Evolutionary conservation across 179 eudicot species (phyloP).

Genomic region (Actinidia chinensis): DNA sequence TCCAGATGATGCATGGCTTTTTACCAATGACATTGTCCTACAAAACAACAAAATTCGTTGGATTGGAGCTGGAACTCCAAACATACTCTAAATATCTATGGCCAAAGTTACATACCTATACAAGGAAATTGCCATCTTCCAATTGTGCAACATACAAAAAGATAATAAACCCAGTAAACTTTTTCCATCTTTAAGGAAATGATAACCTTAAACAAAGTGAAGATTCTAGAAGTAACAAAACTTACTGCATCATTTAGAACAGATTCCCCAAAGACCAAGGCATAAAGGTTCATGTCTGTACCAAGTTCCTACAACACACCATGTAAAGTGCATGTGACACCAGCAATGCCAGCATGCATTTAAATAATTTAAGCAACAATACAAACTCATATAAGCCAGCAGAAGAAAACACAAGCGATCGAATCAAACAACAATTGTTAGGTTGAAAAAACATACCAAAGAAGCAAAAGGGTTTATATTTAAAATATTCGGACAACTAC

Average conservation of each 20-base stretch:
- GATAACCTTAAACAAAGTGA: conserved; percentile 2
- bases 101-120: conserved; percentile 64
- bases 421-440: background rate
- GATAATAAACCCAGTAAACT: conserved; percentile 22
- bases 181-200: conserved; percentile 24
- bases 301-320: conserved; percentile 77
- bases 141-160: conserved; percentile 29
- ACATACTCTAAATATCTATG: conserved; percentile 1
- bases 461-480: background rate
- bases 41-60: conserved; percentile 19
- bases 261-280: conserved; percentile 98
- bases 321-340: conserved; percentile 16
- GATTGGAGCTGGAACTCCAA: conserved; percentile 8
- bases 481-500: background rate
- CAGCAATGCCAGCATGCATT: conserved; percentile 5
- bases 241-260: conserved; percentile 98
- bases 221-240: conserved; percentile 22
- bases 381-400: background rate
- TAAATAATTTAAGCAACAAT: background rate
- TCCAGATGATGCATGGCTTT: conserved; percentile 56
- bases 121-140: conserved; percentile 97
- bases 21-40: conserved; percentile 91
- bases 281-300: conserved; percentile 88
- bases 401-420: background rate
- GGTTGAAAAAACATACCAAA: background rate